These are phyloP conservation scores for Cytidiella melzeri DNA, from an alignment of 768 basidiomycete species.

Conservation along the genomic window DNA sequence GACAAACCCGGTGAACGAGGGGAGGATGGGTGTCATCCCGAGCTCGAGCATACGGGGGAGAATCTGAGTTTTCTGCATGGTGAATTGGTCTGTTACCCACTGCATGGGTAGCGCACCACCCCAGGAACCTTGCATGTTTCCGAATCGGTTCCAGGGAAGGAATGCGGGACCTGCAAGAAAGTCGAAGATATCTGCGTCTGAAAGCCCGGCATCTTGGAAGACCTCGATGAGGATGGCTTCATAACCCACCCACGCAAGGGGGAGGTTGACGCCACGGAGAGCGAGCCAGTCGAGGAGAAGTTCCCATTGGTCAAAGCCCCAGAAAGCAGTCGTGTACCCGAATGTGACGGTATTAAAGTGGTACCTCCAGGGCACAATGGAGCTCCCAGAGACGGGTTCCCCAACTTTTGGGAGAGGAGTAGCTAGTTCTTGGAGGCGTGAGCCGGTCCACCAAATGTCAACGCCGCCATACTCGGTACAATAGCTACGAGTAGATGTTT, in stretches of 20 bases:
- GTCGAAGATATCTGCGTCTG: slow-evolving; percentile 27
- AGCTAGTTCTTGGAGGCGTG: slow-evolving; percentile 30
- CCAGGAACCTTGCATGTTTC: slow-evolving; percentile 38
- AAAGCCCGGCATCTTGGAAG: slow-evolving; percentile 32
- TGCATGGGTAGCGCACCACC: slow-evolving; percentile 29
- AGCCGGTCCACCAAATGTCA: slow-evolving; percentile 41
- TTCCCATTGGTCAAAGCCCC: slow-evolving; percentile 34
- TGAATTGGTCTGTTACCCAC: slow-evolving; percentile 34
- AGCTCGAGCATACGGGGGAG: slow-evolving; percentile 34
- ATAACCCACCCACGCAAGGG: slow-evolving; percentile 37
- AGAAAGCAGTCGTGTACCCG: slow-evolving; percentile 35
- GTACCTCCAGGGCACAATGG: slow-evolving; percentile 35
- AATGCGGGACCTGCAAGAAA: slow-evolving; percentile 37
- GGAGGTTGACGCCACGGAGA: slow-evolving; percentile 35
- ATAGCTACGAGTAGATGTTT: slow-evolving; percentile 21
- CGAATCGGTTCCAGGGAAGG: slow-evolving; percentile 38
- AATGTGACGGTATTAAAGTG: slow-evolving; percentile 40
- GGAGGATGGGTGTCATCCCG: slow-evolving; percentile 38
- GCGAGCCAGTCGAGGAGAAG: slow-evolving; percentile 38
- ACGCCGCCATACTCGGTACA: slow-evolving; percentile 31
- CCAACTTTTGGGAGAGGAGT: slow-evolving; percentile 26
- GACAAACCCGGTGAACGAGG: slow-evolving; percentile 37
- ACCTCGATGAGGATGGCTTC: slow-evolving; percentile 32
- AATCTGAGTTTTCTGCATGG: slow-evolving; percentile 29
- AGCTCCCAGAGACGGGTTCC: slow-evolving; percentile 24